Percentiles rank a stretch among this genome's conserved stretches.
phyloP scores from a whole-genome alignment of 331 rosid genomes.

The Erythrophleum ivorense region DNA sequence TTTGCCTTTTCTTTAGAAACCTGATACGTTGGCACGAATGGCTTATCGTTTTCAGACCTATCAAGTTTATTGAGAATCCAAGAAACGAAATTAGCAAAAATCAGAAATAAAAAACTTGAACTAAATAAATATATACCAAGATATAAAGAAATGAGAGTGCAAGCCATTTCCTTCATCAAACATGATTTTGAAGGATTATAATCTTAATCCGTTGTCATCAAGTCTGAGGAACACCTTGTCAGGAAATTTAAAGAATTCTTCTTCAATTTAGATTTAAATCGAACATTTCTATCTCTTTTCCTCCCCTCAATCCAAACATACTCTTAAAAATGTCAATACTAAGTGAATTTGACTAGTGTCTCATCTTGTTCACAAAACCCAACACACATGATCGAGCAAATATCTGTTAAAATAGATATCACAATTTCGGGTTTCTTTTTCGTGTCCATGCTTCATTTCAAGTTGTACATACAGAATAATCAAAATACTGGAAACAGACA shows the following conservation, averaged over 20 bases:
- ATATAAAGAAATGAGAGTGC: not conserved
- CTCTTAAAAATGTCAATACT: too few relatives aligned
- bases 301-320: not conserved
- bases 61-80: too few relatives aligned
- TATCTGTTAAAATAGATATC: too few relatives aligned
- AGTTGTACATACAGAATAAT: not conserved
- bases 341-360: too few relatives aligned
- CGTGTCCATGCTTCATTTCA: not conserved
- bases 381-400: not conserved
- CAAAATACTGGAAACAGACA: not conserved
- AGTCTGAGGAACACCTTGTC: not conserved
- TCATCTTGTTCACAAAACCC: not conserved
- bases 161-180: not conserved
- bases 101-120: not conserved
- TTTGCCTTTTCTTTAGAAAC: too few relatives aligned
- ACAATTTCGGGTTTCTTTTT: too few relatives aligned
- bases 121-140: not conserved
- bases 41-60: too few relatives aligned
- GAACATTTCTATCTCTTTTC: not conserved
- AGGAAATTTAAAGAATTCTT: not conserved
- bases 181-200: not conserved
- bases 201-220: not conserved
- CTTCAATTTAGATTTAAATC: not conserved
- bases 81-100: too few relatives aligned
- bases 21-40: too few relatives aligned